phyloP scores from a whole-genome alignment of 768 basidiomycete genomes.

The Neoboletus brunneissimus region DNA sequence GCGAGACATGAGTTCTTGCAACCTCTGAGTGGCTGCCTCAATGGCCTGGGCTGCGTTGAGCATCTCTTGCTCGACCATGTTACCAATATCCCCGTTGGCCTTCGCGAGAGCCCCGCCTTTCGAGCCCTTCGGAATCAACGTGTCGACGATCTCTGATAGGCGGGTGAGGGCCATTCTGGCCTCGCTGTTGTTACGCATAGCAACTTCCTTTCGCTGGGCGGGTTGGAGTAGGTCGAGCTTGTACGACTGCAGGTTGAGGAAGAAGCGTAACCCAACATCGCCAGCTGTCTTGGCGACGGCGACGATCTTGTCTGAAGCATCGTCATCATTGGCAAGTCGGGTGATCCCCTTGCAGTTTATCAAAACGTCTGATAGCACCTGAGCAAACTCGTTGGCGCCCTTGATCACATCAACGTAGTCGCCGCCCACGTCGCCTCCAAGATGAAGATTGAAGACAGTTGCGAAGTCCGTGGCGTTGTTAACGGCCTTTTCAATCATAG shows the following conservation, averaged over 20 bases:
- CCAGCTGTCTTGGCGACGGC: constrained; percentile 81
- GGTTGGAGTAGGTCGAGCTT: constrained; percentile 81
- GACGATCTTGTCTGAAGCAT: constrained; percentile 88
- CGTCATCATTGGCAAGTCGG: constrained; percentile 85
- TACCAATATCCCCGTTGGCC: constrained; percentile 90
- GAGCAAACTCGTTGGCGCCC: constrained; percentile 93
- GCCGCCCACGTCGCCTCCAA: constrained; percentile 83
- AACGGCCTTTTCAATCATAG: constrained; percentile 96
- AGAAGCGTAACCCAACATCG: constrained; percentile 85
- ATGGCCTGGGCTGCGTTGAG: constrained; percentile 88
- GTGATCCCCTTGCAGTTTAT: constrained; percentile 95
- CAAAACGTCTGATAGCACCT: constrained; percentile 87
- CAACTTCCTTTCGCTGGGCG: constrained; percentile 75
- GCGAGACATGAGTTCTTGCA: constrained; percentile 89
- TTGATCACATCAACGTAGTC: constrained; percentile 98
- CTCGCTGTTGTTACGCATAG: constrained; percentile 87
- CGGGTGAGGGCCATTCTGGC: constrained; percentile 77
- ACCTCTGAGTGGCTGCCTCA: constrained; percentile 84
- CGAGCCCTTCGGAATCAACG: constrained; percentile 78
- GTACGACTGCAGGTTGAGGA: constrained; percentile 95
- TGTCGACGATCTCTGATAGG: constrained; percentile 85
- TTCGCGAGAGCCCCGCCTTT: constrained; percentile 66
- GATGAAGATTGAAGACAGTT: constrained; percentile 86
- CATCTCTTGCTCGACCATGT: constrained; percentile 98
- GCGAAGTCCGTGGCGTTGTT: constrained; percentile 97